Conservation (phyloP, 1,284 basidiomycete genomes). For the Melampsora larici-populina region DNA sequence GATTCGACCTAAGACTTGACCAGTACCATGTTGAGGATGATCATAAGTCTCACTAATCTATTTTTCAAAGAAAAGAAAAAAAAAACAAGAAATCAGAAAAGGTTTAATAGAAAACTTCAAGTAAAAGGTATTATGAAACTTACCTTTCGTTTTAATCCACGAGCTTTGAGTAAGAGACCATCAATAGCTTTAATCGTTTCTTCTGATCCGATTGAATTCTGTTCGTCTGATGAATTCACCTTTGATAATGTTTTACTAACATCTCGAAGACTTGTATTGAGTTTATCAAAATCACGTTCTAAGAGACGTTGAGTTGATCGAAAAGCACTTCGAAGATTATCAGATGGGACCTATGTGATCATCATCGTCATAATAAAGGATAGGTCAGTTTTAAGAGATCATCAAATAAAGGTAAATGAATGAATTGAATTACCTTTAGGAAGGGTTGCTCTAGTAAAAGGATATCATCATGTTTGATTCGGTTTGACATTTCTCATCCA, state of each 20-base stretch:
- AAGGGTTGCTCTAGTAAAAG: slow-evolving; percentile 37
- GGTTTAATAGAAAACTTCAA: slow-evolving; percentile 24
- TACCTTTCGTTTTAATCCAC: slow-evolving; percentile 28
- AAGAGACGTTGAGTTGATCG: slow-evolving; percentile 72
- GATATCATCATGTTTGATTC: slow-evolving; percentile 43
- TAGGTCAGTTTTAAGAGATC: too few species aligned
- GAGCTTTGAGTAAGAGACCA: slow-evolving; percentile 24
- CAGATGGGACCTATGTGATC: slow-evolving; percentile 79
- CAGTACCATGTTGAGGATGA: slow-evolving; percentile 64
- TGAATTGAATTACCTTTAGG: slow-evolving; percentile 35
- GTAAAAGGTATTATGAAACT: background rate
- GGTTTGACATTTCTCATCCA: slow-evolving; percentile 18
- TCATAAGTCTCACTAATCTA: slow-evolving; percentile 70
- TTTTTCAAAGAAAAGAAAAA: slow-evolving; percentile 35
- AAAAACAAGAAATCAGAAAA: too few species aligned
- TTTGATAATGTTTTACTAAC: slow-evolving; percentile 58
- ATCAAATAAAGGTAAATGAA: too few species aligned
- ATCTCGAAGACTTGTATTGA: slow-evolving; percentile 61
- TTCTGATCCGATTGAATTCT: slow-evolving; percentile 49
- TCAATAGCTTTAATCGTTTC: slow-evolving; percentile 57
- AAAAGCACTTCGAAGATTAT: slow-evolving; percentile 78
- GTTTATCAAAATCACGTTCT: slow-evolving; percentile 69
- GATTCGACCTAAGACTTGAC: slow-evolving; percentile 65
- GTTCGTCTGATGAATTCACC: background rate
- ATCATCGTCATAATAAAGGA: too few species aligned